Evolutionary conservation across 73 alveolate species (phyloP).

Genomic region (Urostyla sp.): DNA sequence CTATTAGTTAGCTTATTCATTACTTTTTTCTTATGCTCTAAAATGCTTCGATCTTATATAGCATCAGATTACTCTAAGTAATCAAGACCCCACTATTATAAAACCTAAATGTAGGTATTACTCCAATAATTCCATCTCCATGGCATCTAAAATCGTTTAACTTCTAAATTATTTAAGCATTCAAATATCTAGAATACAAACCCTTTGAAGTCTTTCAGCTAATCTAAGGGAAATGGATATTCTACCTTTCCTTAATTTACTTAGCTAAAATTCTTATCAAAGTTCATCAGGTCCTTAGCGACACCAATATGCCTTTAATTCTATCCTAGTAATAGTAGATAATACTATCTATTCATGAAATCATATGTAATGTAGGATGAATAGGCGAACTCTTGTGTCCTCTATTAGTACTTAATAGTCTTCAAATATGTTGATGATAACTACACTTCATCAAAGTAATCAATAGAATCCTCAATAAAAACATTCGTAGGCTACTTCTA

Average conservation of each 20-base stretch:
- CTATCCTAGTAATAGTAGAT: constrained; percentile 18
- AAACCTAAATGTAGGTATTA: constrained; percentile 33
- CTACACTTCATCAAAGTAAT: constrained; percentile 48
- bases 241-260: too few relatives aligned
- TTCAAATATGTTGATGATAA: constrained; percentile 49
- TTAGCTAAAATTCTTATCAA: too few relatives aligned
- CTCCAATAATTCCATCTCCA: constrained; percentile 85
- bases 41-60: neutral
- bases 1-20: constrained; percentile 52
- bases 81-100: constrained; percentile 9
- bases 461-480: neutral
- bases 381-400: constrained; percentile 24
- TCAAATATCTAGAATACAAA: constrained; percentile 28
- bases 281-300: constrained; percentile 63
- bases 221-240: too few relatives aligned
- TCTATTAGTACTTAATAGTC: constrained; percentile 10
- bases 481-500: too few relatives aligned
- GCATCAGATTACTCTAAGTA: constrained; percentile 4
- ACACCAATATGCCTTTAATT: constrained; percentile 25
- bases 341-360: constrained; percentile 39
- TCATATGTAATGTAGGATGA: constrained; percentile 49
- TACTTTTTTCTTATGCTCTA: constrained; percentile 41
- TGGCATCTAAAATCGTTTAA: constrained; percentile 60
- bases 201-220: too few relatives aligned
- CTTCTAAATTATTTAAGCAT: constrained; percentile 21